A percentile compares a stretch with the other conserved stretches of the same genome.
These are phyloP conservation scores for Sarocladiaceae sp. DNA, from an alignment of 2,329 filamentous ascomycete species.

Conservation along the genomic window DNA sequence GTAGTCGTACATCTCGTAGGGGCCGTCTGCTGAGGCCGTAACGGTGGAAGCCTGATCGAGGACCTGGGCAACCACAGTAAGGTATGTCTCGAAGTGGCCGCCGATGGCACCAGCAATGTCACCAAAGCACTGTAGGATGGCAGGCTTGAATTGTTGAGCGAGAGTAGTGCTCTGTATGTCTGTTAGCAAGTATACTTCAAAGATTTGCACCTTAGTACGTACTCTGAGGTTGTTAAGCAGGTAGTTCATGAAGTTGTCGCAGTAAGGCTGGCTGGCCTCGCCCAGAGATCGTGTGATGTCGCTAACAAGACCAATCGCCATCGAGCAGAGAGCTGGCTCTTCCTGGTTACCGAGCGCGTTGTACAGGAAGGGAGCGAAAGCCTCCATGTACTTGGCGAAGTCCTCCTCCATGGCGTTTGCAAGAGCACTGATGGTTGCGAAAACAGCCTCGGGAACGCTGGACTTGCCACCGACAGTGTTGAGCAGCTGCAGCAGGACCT, in stretches of 20 bases:
- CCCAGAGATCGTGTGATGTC: conserved; percentile 91
- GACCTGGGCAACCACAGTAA: conserved; percentile 87
- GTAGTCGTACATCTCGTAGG: conserved; percentile 95
- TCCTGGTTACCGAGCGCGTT: conserved; percentile 94
- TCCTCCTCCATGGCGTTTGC: conserved; percentile 87
- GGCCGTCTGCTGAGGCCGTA: conserved; percentile 69
- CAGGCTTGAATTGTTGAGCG: conserved; percentile 94
- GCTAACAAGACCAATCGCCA: conserved; percentile 95
- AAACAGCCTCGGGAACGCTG: conserved; percentile 88
- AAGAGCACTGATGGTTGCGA: conserved; percentile 86
- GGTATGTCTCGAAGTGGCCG: conserved; percentile 86
- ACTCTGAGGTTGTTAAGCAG: conserved; percentile 85
- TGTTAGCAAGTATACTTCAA: background rate
- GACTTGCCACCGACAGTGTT: conserved; percentile 75
- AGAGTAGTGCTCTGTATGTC: conserved; percentile 67
- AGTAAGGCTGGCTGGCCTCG: conserved; percentile 87
- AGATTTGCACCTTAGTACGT: conserved; percentile 30
- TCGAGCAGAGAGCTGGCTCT: conserved; percentile 86
- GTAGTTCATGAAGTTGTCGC: conserved; percentile 97
- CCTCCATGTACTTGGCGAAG: conserved; percentile 96
- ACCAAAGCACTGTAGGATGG: conserved; percentile 95
- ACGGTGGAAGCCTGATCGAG: conserved; percentile 88
- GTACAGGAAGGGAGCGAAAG: conserved; percentile 87
- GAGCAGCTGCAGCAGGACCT: conserved; percentile 75
- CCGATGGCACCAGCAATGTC: conserved; percentile 95